These are phyloP conservation scores for Fusarium sp. DNA, from an alignment of 2,329 filamentous ascomycete species.

Conservation along the genomic window DNA sequence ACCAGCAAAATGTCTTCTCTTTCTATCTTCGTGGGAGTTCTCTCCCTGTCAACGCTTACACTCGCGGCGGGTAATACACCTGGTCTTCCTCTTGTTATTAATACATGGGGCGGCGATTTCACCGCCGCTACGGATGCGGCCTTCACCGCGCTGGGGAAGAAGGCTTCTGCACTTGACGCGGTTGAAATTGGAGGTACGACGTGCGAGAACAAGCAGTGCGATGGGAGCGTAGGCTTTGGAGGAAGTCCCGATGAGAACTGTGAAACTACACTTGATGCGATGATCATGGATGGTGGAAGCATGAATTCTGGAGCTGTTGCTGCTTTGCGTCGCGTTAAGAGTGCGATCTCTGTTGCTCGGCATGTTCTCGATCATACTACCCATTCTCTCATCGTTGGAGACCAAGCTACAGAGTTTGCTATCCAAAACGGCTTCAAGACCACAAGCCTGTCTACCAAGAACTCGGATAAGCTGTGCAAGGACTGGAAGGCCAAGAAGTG, in stretches of 20 bases:
- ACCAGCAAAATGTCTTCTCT: constrained; percentile 10
- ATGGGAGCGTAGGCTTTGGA: constrained; percentile 64
- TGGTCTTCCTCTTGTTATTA: constrained; percentile 61
- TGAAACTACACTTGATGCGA: constrained; percentile 68
- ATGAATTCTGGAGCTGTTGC: constrained; percentile 66
- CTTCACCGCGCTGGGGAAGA: constrained; percentile 51
- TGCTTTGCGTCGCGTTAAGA: constrained; percentile 58
- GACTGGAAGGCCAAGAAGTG: constrained; percentile 57
- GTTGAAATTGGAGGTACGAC: constrained; percentile 62
- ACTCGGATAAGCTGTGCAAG: constrained; percentile 53
- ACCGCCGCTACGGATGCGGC: constrained; percentile 63
- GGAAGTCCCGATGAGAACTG: constrained; percentile 66
- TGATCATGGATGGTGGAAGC: constrained; percentile 66
- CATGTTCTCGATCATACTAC: constrained; percentile 62
- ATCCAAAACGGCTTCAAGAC: constrained; percentile 60
- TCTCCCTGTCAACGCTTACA: constrained; percentile 18
- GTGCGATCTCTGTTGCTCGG: constrained; percentile 62
- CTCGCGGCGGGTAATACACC: constrained; percentile 46
- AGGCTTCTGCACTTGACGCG: constrained; percentile 59
- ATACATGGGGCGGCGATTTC: constrained; percentile 66
- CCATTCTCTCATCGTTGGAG: constrained; percentile 63
- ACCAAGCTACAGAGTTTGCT: constrained; percentile 64
- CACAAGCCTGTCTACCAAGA: constrained; percentile 56
- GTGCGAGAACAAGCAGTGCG: constrained; percentile 64
- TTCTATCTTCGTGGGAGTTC: constrained; percentile 3